phyloP scores from a whole-genome alignment of 306 rosid genomes.

The Oxytropis ochrocephala region DNA sequence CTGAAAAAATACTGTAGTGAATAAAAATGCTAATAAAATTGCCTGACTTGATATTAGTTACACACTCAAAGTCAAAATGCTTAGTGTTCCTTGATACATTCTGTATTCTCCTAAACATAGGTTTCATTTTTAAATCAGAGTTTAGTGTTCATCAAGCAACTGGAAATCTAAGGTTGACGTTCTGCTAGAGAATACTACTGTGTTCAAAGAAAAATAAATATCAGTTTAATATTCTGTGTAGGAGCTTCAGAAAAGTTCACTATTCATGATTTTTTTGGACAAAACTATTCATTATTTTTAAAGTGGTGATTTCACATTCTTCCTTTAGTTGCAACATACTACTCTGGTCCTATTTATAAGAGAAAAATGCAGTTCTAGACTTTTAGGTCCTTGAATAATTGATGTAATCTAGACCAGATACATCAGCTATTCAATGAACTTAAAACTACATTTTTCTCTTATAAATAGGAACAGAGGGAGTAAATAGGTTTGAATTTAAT shows the following conservation, averaged over 20 bases:
- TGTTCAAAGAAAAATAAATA: not conserved
- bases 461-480: too few relatives aligned
- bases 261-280: too few relatives aligned
- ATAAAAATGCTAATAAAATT: not conserved
- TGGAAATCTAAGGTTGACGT: conserved; percentile 1
- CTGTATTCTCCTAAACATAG: not conserved
- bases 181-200: not conserved
- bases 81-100: not conserved
- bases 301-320: too few relatives aligned
- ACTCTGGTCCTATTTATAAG: too few relatives aligned
- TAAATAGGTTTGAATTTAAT: not conserved
- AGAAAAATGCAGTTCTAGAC: too few relatives aligned
- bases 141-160: not conserved
- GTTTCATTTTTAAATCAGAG: not conserved
- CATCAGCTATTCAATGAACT: too few relatives aligned
- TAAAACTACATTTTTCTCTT: too few relatives aligned
- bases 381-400: too few relatives aligned
- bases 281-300: too few relatives aligned
- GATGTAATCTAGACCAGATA: too few relatives aligned
- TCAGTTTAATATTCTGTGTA: not conserved
- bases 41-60: not conserved
- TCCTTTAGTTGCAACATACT: not conserved
- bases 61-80: not conserved
- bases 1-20: not conserved
- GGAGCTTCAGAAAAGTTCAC: not conserved